These are phyloP conservation scores for Aspergillus sojae DNA, from an alignment of 2,329 filamentous ascomycete species.

Conservation along the genomic window DNA sequence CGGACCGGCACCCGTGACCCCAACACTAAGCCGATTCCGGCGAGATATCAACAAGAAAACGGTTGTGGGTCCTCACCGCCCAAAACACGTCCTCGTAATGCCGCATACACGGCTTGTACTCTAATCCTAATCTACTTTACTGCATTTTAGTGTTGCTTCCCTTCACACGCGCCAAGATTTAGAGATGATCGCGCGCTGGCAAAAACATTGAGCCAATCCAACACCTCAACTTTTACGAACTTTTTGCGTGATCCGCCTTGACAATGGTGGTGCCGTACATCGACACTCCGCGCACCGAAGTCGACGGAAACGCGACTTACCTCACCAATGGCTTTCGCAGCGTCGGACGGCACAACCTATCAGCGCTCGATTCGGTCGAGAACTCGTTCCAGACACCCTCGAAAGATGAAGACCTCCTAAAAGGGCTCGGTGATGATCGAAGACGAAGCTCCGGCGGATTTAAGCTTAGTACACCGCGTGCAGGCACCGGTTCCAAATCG, in stretches of 20 bases:
- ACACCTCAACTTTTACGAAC: background rate
- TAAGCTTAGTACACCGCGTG: conserved; percentile 73
- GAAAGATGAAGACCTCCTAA: conserved; percentile 75
- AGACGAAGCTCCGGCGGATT: conserved; percentile 54
- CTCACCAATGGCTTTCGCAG: conserved; percentile 67
- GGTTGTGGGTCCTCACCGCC: conserved; percentile 28
- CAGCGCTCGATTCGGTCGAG: conserved; percentile 77
- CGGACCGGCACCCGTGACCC: conserved; percentile 24
- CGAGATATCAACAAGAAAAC: conserved; percentile 46
- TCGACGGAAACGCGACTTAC: conserved; percentile 81
- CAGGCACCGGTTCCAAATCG: conserved; percentile 57
- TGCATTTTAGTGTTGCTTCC: conserved; percentile 4
- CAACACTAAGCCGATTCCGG: conserved; percentile 34
- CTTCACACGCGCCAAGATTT: conserved; percentile 7
- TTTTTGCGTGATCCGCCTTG: conserved; percentile 25
- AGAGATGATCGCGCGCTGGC: conserved; percentile 34
- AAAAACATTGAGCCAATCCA: background rate
- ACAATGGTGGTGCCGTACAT: conserved; percentile 70
- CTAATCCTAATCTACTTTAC: background rate
- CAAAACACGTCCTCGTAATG: conserved; percentile 36
- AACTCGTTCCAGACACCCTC: conserved; percentile 81
- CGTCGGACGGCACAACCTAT: conserved; percentile 43
- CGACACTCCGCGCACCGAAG: conserved; percentile 80
- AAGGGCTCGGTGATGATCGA: conserved; percentile 69
- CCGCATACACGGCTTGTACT: background rate